These are phyloP conservation scores for Aspergillus udagawae DNA, from an alignment of 2,329 filamentous ascomycete species.

Conservation along the genomic window DNA sequence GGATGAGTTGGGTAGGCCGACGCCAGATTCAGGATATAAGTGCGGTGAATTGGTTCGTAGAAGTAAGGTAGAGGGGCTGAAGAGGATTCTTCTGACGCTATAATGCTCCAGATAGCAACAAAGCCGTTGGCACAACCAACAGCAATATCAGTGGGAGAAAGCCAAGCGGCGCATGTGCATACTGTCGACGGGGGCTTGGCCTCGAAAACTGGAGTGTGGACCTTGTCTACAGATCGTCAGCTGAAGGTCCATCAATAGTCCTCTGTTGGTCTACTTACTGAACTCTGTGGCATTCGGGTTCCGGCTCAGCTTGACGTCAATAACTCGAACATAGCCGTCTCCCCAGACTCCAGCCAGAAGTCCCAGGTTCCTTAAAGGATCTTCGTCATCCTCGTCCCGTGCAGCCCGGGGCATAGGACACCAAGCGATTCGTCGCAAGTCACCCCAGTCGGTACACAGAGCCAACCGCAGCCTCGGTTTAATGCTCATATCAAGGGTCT, in stretches of 20 bases:
- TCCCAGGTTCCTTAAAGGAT: slow-evolving; percentile 39
- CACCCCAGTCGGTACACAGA: slow-evolving; percentile 56
- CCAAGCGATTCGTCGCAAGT: slow-evolving; percentile 54
- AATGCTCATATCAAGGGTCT: slow-evolving; percentile 40
- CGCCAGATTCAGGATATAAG: slow-evolving; percentile 36
- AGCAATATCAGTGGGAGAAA: slow-evolving; percentile 52
- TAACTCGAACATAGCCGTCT: slow-evolving; percentile 54
- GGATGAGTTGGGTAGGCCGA: slow-evolving; percentile 54
- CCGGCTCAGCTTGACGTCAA: slow-evolving; percentile 45
- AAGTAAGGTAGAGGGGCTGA: slow-evolving; percentile 29
- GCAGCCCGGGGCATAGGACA: slow-evolving; percentile 44
- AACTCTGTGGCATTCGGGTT: slow-evolving; percentile 28
- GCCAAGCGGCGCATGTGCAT: slow-evolving; percentile 55
- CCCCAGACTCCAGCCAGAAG: slow-evolving; percentile 55
- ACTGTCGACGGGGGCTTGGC: slow-evolving; percentile 48
- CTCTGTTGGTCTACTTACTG: slow-evolving; percentile 19
- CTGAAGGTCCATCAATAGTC: not conserved
- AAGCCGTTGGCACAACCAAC: slow-evolving; percentile 55
- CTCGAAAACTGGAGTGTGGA: slow-evolving; percentile 49
- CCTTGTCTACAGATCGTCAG: slow-evolving; percentile 30
- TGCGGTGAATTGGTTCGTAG: slow-evolving; percentile 34
- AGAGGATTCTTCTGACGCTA: slow-evolving; percentile 12
- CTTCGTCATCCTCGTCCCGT: slow-evolving; percentile 27
- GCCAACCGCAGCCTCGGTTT: slow-evolving; percentile 47
- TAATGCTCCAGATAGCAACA: slow-evolving; percentile 51